Evolutionary conservation across 306 rosid genomes (phyloP).

Genomic region (Prunus kanzakura): DNA sequence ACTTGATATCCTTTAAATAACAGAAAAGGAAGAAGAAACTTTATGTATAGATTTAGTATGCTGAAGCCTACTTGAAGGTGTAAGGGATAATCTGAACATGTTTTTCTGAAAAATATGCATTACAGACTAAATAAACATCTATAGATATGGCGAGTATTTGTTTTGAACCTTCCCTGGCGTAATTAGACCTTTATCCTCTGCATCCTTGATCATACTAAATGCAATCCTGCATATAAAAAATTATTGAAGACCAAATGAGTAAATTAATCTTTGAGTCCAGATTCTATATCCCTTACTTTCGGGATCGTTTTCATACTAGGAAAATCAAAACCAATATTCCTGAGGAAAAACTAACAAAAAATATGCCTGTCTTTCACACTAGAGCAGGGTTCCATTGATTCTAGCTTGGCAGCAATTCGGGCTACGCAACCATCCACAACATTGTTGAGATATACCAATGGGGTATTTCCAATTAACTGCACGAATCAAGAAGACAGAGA

Average conservation of each 20-base stretch:
- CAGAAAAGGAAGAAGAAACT: neutral
- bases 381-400: slow-evolving; percentile 69
- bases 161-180: slow-evolving; percentile 76
- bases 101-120: neutral
- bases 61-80: neutral
- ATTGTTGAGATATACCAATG: slow-evolving; percentile 68
- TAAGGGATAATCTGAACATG: neutral
- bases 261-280: neutral
- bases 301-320: neutral
- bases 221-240: slow-evolving; percentile 49
- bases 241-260: neutral
- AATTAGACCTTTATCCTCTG: slow-evolving; percentile 71
- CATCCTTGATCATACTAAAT: slow-evolving; percentile 78
- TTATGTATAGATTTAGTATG: neutral
- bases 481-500: slow-evolving; percentile 4
- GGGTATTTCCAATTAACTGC: slow-evolving; percentile 70
- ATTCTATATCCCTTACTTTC: neutral
- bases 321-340: neutral
- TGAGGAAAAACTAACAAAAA: neutral
- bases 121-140: slow-evolving; percentile 1
- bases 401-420: slow-evolving; percentile 72
- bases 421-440: slow-evolving; percentile 73
- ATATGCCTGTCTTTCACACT: slow-evolving; percentile 70
- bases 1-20: neutral
- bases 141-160: neutral